Conservation (phyloP, 768 basidiomycete species). For the Psilocybe tampanensis region DNA sequence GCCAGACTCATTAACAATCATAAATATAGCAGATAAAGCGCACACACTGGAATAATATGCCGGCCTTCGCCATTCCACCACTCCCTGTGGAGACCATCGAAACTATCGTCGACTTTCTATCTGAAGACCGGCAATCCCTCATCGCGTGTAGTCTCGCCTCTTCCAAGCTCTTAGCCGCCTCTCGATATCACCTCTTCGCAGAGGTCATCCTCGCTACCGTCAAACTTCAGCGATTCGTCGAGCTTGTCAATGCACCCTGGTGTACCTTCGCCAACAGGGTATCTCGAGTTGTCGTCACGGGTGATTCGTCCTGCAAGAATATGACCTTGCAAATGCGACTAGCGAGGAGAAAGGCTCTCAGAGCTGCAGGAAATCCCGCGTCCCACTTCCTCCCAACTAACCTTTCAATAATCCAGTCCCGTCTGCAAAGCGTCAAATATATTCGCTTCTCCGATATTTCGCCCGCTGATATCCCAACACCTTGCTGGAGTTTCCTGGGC, state of each 20-base stretch:
- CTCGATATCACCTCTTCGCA: conserved; percentile 32
- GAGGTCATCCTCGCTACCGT: conserved; percentile 28
- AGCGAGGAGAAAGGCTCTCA: conserved; percentile 5
- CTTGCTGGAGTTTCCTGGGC: conserved; percentile 28
- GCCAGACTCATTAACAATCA: not conserved
- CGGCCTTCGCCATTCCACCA: not conserved
- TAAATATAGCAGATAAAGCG: not conserved
- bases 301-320: not conserved
- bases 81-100: conserved; percentile 39
- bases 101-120: conserved; percentile 30
- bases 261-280: conserved; percentile 29
- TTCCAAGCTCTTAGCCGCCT: conserved; percentile 24
- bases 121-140: conserved; percentile 28
- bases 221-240: conserved; percentile 25
- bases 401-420: conserved; percentile 5
- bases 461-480: conserved; percentile 24
- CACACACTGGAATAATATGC: not conserved
- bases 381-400: conserved; percentile 13
- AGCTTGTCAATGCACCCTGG: conserved; percentile 30
- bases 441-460: conserved; percentile 29
- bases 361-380: not conserved
- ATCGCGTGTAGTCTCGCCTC: conserved; percentile 32
- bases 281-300: conserved; percentile 22
- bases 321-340: conserved; percentile 7
- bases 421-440: conserved; percentile 15